Evolutionary conservation across 208 protist species (phyloP).

Genomic region (Trypanosoma congolense): DNA sequence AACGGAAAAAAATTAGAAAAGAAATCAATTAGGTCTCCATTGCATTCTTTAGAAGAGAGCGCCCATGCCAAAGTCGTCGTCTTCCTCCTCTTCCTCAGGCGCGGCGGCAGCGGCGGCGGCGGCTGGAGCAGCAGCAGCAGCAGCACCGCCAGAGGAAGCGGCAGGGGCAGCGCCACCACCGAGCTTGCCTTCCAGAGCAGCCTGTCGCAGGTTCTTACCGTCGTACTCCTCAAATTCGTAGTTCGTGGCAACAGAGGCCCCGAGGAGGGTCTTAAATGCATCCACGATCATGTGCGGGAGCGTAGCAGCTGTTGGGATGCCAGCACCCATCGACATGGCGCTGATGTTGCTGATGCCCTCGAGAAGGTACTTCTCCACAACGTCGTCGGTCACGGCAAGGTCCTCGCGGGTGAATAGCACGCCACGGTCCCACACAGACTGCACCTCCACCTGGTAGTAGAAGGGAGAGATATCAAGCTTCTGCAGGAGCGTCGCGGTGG

Average conservation of each 20-base stretch:
- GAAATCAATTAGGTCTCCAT: slow-evolving; percentile 2
- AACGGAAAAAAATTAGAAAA: neutral
- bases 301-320: slow-evolving; percentile 92
- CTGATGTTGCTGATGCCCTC: slow-evolving; percentile 91
- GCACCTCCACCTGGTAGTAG: slow-evolving; percentile 94
- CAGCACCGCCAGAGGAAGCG: slow-evolving; percentile 34
- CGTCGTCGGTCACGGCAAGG: slow-evolving; percentile 93
- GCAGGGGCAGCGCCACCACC: slow-evolving; percentile 70
- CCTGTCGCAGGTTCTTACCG: slow-evolving; percentile 85
- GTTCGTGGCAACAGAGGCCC: slow-evolving; percentile 91
- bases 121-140: slow-evolving; percentile 28
- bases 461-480: slow-evolving; percentile 99
- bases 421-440: slow-evolving; percentile 95
- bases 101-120: slow-evolving; percentile 36
- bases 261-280: slow-evolving; percentile 97
- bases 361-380: slow-evolving; percentile 87
- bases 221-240: slow-evolving; percentile 89
- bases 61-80: slow-evolving; percentile 39
- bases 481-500: slow-evolving; percentile 95
- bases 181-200: slow-evolving; percentile 80
- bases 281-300: slow-evolving; percentile 94
- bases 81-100: slow-evolving; percentile 73
- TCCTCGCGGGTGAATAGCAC: slow-evolving; percentile 91
- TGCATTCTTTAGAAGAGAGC: slow-evolving; percentile 14
- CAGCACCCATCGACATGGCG: slow-evolving; percentile 93